phyloP scores from a whole-genome alignment of 208 protist species.

The Porcisia hertigi region DNA sequence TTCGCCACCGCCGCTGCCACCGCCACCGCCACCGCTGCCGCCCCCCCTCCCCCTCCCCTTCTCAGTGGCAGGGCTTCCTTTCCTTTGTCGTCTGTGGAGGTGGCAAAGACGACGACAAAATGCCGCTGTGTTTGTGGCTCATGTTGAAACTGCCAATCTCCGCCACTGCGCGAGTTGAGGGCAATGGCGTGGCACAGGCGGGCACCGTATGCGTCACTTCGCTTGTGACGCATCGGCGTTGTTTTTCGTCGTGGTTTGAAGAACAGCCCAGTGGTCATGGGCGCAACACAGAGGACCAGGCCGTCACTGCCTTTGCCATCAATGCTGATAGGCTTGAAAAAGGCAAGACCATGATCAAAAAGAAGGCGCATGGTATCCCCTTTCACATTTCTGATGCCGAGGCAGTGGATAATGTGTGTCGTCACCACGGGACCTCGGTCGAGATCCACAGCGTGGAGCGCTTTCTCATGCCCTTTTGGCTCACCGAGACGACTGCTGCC shows the following conservation, averaged over 20 bases:
- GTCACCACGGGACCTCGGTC: slow-evolving; percentile 71
- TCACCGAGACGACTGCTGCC: slow-evolving; percentile 62
- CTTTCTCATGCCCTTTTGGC: slow-evolving; percentile 89
- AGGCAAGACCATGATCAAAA: slow-evolving; percentile 60
- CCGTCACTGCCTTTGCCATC: slow-evolving; percentile 64
- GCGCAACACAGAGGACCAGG: slow-evolving; percentile 24
- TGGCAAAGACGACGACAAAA: background rate
- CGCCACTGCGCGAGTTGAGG: background rate
- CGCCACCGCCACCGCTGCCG: too few species aligned
- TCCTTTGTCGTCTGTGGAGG: background rate
- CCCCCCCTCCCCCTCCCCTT: too few species aligned
- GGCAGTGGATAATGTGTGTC: slow-evolving; percentile 76
- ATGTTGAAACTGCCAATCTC: background rate
- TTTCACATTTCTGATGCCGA: slow-evolving; percentile 80
- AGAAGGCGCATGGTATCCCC: slow-evolving; percentile 78
- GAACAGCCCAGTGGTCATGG: slow-evolving; percentile 26
- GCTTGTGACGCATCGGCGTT: slow-evolving; percentile 10
- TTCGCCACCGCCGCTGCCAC: too few species aligned
- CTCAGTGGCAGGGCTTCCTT: background rate
- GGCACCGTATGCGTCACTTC: background rate
- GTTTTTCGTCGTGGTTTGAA: slow-evolving; percentile 71
- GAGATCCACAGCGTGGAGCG: slow-evolving; percentile 68
- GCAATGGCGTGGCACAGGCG: background rate
- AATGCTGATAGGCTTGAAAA: slow-evolving; percentile 67
- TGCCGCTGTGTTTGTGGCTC: background rate